Percentiles rank a stretch among this genome's conserved stretches.
These are phyloP conservation scores for Rhizopogon rudus DNA, from an alignment of 768 basidiomycete species.

Conservation along the genomic window DNA sequence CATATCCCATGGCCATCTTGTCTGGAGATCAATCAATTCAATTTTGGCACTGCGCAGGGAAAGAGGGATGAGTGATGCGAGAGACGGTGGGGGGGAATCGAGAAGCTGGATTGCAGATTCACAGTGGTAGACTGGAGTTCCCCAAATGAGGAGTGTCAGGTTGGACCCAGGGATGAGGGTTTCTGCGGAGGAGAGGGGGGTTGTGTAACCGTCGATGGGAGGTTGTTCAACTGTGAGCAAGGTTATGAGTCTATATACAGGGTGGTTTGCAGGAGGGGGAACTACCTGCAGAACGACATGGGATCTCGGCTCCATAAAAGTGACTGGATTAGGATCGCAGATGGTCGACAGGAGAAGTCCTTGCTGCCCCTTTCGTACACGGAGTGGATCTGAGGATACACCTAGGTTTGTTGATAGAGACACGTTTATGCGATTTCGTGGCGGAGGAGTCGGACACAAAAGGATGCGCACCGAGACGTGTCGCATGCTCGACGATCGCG, in stretches of 20 bases:
- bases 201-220: constrained; percentile 77
- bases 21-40: constrained; percentile 87
- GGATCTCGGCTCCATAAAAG: constrained; percentile 88
- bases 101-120: constrained; percentile 79
- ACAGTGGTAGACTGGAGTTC: constrained; percentile 90
- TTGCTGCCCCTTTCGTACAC: constrained; percentile 40
- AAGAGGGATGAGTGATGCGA: constrained; percentile 61
- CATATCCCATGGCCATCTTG: constrained; percentile 86
- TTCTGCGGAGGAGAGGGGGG: constrained; percentile 82
- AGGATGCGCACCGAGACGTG: too few species aligned
- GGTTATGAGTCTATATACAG: constrained; percentile 3
- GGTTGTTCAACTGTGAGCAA: constrained; percentile 77
- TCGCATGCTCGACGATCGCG: too few species aligned
- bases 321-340: constrained; percentile 88
- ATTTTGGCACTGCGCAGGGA: constrained; percentile 65
- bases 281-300: constrained; percentile 84
- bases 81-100: constrained; percentile 36
- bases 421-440: too few species aligned
- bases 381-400: too few species aligned
- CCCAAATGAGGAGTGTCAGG: constrained; percentile 88
- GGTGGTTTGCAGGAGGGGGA: not conserved
- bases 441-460: too few species aligned
- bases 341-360: constrained; percentile 78
- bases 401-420: too few species aligned
- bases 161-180: constrained; percentile 69